Percentiles rank a stretch among this genome's conserved stretches.
Conservation (phyloP, 78 protist species). For the Dictyostelium firmibasis region DNA sequence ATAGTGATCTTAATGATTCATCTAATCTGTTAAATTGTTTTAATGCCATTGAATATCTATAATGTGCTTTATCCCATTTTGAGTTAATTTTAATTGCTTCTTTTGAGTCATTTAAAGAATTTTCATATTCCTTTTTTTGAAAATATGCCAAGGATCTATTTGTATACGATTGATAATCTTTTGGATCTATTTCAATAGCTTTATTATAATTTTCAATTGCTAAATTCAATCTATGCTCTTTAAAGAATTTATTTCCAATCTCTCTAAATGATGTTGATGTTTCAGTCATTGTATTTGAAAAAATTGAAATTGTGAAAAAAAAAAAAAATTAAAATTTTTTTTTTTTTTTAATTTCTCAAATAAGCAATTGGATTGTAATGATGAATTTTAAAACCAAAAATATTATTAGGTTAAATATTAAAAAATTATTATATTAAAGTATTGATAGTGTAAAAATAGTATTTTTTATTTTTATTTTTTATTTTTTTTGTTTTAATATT, state of each 20-base stretch:
- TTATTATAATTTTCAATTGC: conserved; percentile 6
- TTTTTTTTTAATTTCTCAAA: too few relatives aligned
- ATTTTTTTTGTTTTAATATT: too few relatives aligned
- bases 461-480: too few relatives aligned
- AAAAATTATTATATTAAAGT: too few relatives aligned
- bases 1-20: neutral
- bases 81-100: conserved; percentile 1
- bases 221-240: neutral
- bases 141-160: conserved; percentile 24
- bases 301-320: neutral
- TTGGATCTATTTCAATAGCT: conserved; percentile 3
- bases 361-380: too few relatives aligned
- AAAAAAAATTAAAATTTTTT: neutral
- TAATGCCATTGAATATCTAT: neutral
- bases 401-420: too few relatives aligned
- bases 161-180: conserved; percentile 2
- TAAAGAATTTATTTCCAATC: conserved; percentile 30
- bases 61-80: conserved; percentile 16
- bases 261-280: conserved; percentile 13
- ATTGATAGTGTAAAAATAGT: too few relatives aligned
- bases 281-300: neutral
- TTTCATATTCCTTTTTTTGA: neutral
- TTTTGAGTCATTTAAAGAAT: neutral
- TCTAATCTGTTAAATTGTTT: neutral
- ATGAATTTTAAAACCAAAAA: too few relatives aligned